These are phyloP conservation scores for Colletotrichum magnum DNA, from an alignment of 2,329 filamentous ascomycete genomes.

Conservation along the genomic window DNA sequence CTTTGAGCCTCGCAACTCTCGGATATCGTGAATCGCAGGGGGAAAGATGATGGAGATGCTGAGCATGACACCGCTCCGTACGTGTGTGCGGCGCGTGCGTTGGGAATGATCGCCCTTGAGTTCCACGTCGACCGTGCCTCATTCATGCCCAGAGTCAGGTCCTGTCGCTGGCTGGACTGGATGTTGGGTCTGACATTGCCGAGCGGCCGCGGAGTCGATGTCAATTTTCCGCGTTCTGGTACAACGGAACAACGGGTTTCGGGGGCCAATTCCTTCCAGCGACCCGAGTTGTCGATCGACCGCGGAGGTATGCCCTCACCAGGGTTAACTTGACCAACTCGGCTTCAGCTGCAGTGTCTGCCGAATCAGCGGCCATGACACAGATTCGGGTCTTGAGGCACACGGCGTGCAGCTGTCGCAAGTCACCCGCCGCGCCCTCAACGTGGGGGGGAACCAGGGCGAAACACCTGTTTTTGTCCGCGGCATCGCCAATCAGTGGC, in stretches of 20 bases:
- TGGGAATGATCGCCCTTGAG: constrained; percentile 9
- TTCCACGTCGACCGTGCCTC: constrained; percentile 26
- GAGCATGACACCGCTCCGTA: background rate
- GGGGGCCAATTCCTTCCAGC: constrained; percentile 19
- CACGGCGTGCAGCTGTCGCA: constrained; percentile 14
- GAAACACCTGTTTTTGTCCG: constrained; percentile 5
- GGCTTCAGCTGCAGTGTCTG: background rate
- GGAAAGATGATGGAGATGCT: background rate
- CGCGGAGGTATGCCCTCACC: background rate
- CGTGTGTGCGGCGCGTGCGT: constrained; percentile 23
- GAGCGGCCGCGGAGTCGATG: constrained; percentile 15
- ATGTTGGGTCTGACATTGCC: constrained; percentile 24
- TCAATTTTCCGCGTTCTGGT: constrained; percentile 26
- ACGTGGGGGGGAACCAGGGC: constrained; percentile 12
- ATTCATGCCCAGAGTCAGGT: constrained; percentile 28
- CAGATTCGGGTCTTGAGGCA: background rate
- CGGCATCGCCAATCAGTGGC: constrained; percentile 14
- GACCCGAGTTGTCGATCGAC: background rate
- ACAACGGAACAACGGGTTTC: constrained; percentile 13
- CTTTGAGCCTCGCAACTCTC: constrained; percentile 13
- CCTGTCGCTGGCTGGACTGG: constrained; percentile 5
- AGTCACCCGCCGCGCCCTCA: constrained; percentile 19
- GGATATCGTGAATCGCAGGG: background rate
- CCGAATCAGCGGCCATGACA: constrained; percentile 2
- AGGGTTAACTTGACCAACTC: background rate